Percentiles rank a stretch among this genome's conserved stretches.
phyloP scores from a whole-genome alignment of 345 rosid genomes.

The Heritiera fomes region DNA sequence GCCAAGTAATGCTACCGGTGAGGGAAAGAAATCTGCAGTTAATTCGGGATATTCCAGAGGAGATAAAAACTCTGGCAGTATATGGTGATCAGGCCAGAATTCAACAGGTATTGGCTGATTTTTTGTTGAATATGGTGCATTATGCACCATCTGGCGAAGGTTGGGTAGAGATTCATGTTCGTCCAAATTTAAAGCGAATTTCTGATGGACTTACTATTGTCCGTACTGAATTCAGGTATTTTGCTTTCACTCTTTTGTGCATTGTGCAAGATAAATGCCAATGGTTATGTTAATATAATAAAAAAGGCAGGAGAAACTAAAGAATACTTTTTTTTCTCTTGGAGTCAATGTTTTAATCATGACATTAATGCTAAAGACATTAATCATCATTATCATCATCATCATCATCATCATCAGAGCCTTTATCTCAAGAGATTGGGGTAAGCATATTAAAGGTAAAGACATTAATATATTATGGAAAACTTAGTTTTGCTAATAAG shows the following conservation, averaged over 20 bases:
- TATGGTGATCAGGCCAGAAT: conserved; percentile 90
- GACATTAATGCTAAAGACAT: not conserved
- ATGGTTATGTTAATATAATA: not conserved
- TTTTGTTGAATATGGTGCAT: conserved; percentile 79
- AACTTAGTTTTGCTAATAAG: not conserved
- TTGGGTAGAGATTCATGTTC: conserved; percentile 89
- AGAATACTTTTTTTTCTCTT: too few species aligned
- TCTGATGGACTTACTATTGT: conserved; percentile 50
- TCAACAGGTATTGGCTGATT: conserved; percentile 90
- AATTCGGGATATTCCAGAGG: conserved; percentile 95
- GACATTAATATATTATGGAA: not conserved
- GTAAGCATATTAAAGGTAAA: too few species aligned
- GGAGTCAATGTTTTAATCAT: not conserved
- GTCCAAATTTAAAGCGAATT: conserved; percentile 57
- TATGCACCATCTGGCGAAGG: conserved; percentile 75
- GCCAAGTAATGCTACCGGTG: conserved; percentile 84
- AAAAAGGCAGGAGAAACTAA: too few species aligned
- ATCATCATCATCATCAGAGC: too few species aligned
- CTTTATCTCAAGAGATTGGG: too few species aligned
- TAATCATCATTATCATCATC: too few species aligned
- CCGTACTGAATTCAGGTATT: conserved; percentile 78
- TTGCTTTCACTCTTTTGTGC: conserved; percentile 12
- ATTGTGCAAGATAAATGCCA: not conserved
- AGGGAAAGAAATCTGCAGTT: conserved; percentile 81
- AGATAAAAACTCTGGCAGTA: conserved; percentile 72